Percentiles rank a stretch among this genome's conserved stretches.
phyloP scores from a whole-genome alignment of 164 flowering plant genomes.

The Vitis labrusca region DNA sequence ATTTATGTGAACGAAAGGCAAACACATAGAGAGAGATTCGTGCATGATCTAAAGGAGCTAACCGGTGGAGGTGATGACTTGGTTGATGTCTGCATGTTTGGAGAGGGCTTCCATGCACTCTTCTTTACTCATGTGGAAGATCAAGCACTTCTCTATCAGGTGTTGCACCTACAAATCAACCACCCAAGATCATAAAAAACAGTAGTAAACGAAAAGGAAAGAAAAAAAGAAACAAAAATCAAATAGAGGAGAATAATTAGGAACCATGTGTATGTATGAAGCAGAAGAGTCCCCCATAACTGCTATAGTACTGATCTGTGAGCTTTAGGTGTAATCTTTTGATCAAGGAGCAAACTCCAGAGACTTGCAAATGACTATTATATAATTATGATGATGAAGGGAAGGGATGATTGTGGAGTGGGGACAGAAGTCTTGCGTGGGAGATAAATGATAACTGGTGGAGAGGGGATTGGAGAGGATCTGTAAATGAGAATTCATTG shows the following conservation, averaged over 20 bases:
- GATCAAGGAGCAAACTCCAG: too few relatives aligned
- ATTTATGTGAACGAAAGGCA: too few relatives aligned
- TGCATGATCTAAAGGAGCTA: background rate
- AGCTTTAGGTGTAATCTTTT: too few relatives aligned
- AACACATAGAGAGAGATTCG: too few relatives aligned
- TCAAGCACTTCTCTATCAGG: conserved; percentile 82
- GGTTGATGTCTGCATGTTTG: conserved; percentile 82
- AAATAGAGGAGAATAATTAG: too few relatives aligned
- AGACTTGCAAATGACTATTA: too few relatives aligned
- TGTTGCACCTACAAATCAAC: conserved; percentile 65
- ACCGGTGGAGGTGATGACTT: conserved; percentile 91
- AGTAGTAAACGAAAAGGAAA: background rate
- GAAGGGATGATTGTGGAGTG: background rate
- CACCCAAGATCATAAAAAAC: background rate
- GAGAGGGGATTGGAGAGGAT: conserved; percentile 64
- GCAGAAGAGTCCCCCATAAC: conserved; percentile 56
- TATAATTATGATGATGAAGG: background rate
- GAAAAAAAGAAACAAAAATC: too few relatives aligned
- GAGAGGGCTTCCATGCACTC: conserved; percentile 94
- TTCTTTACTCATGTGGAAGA: conserved; percentile 76
- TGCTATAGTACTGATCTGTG: too few relatives aligned
- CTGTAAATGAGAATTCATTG: conserved; percentile 43
- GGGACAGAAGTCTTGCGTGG: conserved; percentile 42
- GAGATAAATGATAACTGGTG: conserved; percentile 53
- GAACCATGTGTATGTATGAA: conserved; percentile 63